phyloP scores from a whole-genome alignment of 176 grass and related monocot genomes.

The Musa beccarii region DNA sequence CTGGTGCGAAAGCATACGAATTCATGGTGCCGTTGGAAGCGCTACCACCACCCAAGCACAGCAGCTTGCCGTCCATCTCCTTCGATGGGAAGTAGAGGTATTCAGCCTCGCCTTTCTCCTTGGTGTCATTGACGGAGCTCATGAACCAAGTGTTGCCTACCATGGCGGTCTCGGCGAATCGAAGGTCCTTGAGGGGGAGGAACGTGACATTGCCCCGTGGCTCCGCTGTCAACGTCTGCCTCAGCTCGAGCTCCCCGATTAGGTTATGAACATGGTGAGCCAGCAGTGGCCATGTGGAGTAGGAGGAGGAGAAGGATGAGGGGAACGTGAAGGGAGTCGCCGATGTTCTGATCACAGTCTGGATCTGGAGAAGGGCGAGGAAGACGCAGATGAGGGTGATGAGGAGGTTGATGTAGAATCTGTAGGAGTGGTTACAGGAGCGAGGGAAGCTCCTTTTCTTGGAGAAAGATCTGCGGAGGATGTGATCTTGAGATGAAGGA shows the following conservation, averaged over 20 bases:
- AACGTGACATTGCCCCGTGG: not conserved
- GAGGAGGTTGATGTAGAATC: not conserved
- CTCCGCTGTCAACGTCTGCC: not conserved
- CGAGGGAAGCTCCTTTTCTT: conserved; percentile 6
- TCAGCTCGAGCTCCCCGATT: not conserved
- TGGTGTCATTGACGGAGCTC: conserved; percentile 15
- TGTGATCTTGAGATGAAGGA: no score
- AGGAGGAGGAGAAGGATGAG: not conserved
- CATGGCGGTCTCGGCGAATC: not conserved
- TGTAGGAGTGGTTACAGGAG: not conserved
- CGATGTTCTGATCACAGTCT: not conserved
- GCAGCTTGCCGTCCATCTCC: not conserved
- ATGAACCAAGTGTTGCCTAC: conserved; percentile 20
- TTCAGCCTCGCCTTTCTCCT: conserved; percentile 4
- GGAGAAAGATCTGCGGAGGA: not conserved
- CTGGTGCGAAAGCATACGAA: not conserved
- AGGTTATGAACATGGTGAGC: not conserved
- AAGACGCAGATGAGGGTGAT: not conserved
- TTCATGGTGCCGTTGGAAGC: conserved; percentile 2
- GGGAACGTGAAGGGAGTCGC: not conserved
- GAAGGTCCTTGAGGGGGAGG: conserved; percentile 14
- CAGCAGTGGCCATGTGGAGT: not conserved
- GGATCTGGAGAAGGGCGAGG: conserved; percentile 6
- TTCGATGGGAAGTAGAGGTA: conserved; percentile 11
- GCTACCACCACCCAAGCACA: conserved; percentile 1